Evolutionary conservation across 2,329 filamentous ascomycete species (phyloP).

Genomic region (Ceratocystis eucalypticola): DNA sequence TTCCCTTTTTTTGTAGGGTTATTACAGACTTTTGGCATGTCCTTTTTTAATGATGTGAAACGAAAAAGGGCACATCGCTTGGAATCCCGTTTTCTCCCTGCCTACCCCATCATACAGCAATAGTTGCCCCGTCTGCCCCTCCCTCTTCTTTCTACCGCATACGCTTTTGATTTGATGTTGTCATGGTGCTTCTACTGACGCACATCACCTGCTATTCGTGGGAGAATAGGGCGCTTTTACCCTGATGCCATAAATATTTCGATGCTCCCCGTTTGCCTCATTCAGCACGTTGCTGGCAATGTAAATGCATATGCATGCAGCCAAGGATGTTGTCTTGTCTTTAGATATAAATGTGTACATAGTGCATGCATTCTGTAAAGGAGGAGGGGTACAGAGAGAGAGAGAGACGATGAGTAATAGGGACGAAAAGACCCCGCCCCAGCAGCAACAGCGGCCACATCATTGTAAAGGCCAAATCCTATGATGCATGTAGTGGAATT

Average conservation of each 20-base stretch:
- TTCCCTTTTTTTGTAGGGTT: background rate
- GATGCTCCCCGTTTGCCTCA: background rate
- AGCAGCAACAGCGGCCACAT: too few species aligned
- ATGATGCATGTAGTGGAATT: too few species aligned
- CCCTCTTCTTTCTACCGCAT: background rate
- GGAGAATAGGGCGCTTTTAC: background rate
- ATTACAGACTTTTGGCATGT: background rate
- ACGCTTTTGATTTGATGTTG: background rate
- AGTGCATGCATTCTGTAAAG: background rate
- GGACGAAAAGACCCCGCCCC: background rate
- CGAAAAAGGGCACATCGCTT: background rate
- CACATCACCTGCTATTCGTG: background rate
- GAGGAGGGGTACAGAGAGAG: background rate
- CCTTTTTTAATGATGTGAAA: background rate
- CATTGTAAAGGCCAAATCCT: too few species aligned
- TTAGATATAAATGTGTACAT: background rate
- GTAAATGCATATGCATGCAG: background rate
- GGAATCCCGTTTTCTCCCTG: background rate
- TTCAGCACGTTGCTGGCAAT: background rate
- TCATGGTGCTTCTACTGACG: background rate
- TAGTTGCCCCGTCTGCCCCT: background rate
- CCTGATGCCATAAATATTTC: background rate
- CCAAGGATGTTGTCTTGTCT: background rate
- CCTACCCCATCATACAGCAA: background rate
- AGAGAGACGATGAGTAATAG: background rate